Evolutionary conservation across 345 rosid species (phyloP).

Genomic region (Corymbia maculata): DNA sequence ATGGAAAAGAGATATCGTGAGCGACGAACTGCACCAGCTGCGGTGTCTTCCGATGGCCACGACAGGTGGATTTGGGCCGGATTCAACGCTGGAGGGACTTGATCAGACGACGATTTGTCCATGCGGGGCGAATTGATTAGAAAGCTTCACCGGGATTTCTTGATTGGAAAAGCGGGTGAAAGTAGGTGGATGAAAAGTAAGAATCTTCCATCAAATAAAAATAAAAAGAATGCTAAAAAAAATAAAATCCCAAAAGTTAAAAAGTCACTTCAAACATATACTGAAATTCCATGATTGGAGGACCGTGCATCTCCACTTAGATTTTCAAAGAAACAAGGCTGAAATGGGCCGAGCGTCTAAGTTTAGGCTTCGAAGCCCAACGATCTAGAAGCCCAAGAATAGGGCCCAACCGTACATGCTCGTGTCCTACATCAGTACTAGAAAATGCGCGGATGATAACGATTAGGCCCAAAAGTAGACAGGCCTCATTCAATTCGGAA

Average conservation of each 20-base stretch:
- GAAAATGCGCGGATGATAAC: neutral
- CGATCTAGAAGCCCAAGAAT: neutral
- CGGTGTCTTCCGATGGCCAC: fast-evolving
- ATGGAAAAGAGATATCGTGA: neutral
- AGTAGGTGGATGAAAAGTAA: neutral
- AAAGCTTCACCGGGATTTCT: neutral
- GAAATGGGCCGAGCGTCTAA: neutral
- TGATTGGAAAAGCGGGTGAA: neutral
- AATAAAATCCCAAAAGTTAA: neutral
- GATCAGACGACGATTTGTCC: no score
- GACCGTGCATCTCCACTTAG: neutral
- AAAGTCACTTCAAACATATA: neutral
- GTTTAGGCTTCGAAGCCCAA: neutral
- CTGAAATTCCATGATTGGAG: neutral
- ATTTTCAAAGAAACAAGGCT: neutral
- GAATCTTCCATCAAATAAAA: neutral
- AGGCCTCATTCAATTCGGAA: neutral
- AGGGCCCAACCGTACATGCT: neutral
- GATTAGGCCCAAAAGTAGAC: neutral
- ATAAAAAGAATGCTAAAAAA: neutral
- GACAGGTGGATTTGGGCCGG: fast-evolving
- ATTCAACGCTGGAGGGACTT: neutral
- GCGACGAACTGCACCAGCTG: neutral
- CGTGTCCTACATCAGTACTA: neutral
- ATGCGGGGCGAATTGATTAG: no score